Conservation (phyloP, 1,284 basidiomycete species). For the Heterobasidion parviporum region DNA sequence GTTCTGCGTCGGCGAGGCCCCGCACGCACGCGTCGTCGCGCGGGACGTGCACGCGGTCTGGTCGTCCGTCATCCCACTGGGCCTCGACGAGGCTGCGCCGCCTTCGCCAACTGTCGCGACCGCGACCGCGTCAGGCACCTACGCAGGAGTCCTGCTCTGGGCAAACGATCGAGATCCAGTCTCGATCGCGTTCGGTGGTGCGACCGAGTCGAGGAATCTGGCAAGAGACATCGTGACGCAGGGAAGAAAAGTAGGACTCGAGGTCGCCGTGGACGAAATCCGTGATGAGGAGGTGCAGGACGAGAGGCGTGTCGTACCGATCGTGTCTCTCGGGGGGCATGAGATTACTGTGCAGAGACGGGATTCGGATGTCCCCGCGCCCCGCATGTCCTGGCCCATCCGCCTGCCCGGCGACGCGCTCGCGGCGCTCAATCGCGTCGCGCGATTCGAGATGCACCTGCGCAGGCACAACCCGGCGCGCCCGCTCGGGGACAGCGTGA, state of each 20-base stretch:
- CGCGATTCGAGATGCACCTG: constrained; percentile 1
- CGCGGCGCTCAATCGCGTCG: not conserved
- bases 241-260: too few species aligned
- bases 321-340: not conserved
- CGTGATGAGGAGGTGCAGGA: too few species aligned
- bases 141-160: not conserved
- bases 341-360: not conserved
- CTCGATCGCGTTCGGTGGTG: not conserved
- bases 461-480: not conserved
- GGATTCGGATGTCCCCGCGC: not conserved
- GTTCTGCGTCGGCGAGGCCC: not conserved
- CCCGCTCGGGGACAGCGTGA: not conserved
- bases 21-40: not conserved
- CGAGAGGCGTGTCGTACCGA: not conserved
- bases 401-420: not conserved
- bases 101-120: not conserved
- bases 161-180: not conserved
- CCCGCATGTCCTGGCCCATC: not conserved
- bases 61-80: not conserved
- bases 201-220: not conserved
- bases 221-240: not conserved
- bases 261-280: too few species aligned
- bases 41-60: not conserved
- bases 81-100: not conserved
- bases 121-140: not conserved